Evolutionary conservation across 2,329 filamentous ascomycete genomes (phyloP).

Genomic region (Trichoderma harzianum): DNA sequence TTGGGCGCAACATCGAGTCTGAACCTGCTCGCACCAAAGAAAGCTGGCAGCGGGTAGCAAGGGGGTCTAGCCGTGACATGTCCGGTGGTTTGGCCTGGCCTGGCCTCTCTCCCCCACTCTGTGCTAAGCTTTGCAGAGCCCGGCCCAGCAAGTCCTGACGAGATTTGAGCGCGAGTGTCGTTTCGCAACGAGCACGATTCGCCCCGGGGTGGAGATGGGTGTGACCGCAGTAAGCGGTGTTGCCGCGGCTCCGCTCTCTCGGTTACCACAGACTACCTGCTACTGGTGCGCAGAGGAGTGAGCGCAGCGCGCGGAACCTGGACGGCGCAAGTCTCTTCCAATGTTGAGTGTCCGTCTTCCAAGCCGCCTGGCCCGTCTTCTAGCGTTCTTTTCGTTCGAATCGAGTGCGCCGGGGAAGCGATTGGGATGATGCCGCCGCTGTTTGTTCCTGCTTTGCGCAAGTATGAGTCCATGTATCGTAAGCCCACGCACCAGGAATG

Average conservation of each 20-base stretch:
- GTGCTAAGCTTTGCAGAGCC: conserved; percentile 8
- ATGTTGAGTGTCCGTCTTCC: conserved; percentile 2
- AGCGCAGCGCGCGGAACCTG: conserved; percentile 10
- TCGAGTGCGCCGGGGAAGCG: not conserved
- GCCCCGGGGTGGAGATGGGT: conserved; percentile 18
- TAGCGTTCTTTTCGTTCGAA: conserved; percentile 1
- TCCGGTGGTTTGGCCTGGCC: conserved; percentile 1
- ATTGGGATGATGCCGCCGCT: not conserved
- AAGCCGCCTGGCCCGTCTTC: conserved; percentile 12
- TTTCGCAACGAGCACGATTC: conserved; percentile 8
- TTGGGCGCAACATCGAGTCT: conserved; percentile 11
- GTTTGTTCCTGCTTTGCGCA: not conserved
- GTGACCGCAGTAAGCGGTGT: conserved; percentile 26
- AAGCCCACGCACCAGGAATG: not conserved
- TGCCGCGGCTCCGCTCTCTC: conserved; percentile 23
- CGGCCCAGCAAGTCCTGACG: not conserved
- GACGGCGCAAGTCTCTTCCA: not conserved
- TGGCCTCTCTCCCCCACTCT: not conserved
- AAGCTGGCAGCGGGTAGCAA: conserved; percentile 12
- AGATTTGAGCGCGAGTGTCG: not conserved
- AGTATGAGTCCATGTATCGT: not conserved
- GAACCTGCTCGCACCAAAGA: not conserved
- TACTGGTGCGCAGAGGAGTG: conserved; percentile 3
- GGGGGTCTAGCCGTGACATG: conserved; percentile 12
- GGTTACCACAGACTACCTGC: conserved; percentile 4